Base-by-base conservation (phyloP, 2,329 filamentous ascomycete genomes). In the Phaeophleospora eucalypticola region DNA sequence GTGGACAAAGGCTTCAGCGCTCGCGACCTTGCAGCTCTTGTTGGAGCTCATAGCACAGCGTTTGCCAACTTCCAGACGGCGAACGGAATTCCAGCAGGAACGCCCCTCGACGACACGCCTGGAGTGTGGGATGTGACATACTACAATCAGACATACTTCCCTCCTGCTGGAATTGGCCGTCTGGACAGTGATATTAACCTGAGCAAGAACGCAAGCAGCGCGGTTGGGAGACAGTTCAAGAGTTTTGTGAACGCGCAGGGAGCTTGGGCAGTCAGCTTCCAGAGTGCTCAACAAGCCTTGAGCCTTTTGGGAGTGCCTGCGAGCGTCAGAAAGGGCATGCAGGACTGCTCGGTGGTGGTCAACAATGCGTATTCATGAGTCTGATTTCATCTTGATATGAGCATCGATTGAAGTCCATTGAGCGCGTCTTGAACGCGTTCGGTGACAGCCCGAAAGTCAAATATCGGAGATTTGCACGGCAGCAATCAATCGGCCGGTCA, bases 21-120 rank as follows among this genome's bases (percentile, higher is more conserved):
- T 1, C 61, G 63, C 20, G 77, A 78, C 43, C 69, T 81, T 3
- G 71, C 75, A 2, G 77, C 78, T 1, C 71, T 81, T 1, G 56
- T 81, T 2, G 78, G 79, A 43, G 77, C 78, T 0, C 78, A 81
- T 59, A 72, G 72, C 2, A 66, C 71, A 6, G 70, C 73, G 6
- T 70, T 67, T 52, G 76, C 80, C 54, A 68, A 66, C 44, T 61
- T 68, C n/a, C 46, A 60, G 21, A 41, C 46, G 35, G 19, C 40
- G 20, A 53, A 58, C 36, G 58, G 58, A 2, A 49, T 61, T 12
- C 54, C 57, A 3, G 61, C 65, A 9, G 69, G 67, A 39, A 59
- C 62, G 4, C 54, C 73, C 0, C 70, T 76, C 48, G 76, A 80
- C 54, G 65, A 68, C 4, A 78, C 76, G 0, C 72, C 72, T 0